Base-by-base conservation (phyloP, 2,329 filamentous ascomycete genomes). In the Saccharata proteae region DNA sequence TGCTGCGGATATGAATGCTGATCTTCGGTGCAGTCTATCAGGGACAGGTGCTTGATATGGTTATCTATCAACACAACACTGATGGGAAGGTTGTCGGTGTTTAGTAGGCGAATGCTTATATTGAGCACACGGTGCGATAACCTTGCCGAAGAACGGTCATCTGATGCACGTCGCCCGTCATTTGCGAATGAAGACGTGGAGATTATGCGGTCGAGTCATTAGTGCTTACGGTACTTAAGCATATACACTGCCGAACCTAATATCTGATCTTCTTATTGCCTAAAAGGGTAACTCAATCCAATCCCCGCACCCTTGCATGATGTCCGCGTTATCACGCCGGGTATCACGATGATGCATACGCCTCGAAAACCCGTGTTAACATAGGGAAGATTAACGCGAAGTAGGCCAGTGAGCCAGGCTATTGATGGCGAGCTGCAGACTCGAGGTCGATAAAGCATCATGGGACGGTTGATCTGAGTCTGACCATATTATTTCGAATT, bases 31-130 rank as follows among this genome's bases (percentile, higher is more conserved):
- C 30, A 65, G 61, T 56, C 38, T 65, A 65, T 32, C 62, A 65
- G 41, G 50, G 54, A 37, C 51, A 55, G n/a, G 59, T 64, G 1
- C 55, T 64, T 23, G 54, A 64, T 17, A 51, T 62, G 32, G 60
- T 65, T 1, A 51, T 53, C 19, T 49, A 57, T 23, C 61, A 64
- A 39, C 57, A 62, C 32, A 48, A 54, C 14, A 39, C 38, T 2
- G 61, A 64, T 28, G 48, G 48, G 18, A 19, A 37, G 12, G 7
- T 26, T 23, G 16, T 16, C 8, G 21, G 21, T 12, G 18, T 12
- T 14, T 30, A 18, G 18, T 16, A 16, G 7, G 7, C 14, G 16
- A 16, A 15, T 16, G 3, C 6, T 16, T 8, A 17, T 10, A 19
- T 17, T 19, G 29, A 16, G 22, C 21, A n/a, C 29, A 14, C 15